Evolutionary conservation across 805 yeast genomes (phyloP), one percentile per base, ranked within the genome.

Genomic region (Scheffersomyces stipitis): DNA sequence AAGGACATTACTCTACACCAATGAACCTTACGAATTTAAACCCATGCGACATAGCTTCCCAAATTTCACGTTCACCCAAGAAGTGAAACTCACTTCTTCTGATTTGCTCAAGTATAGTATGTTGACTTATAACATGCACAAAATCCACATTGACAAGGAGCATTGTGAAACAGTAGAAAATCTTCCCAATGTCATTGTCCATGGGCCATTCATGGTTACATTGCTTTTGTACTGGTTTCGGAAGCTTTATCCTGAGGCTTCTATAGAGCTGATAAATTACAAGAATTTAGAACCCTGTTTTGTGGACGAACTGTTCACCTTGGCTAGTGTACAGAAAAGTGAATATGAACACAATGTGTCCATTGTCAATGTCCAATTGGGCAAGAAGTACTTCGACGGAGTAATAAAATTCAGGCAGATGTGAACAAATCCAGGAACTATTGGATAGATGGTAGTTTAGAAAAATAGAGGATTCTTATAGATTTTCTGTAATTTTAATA

Each of bases 91-190:
- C 28, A 52, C 75, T 4, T 60, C 62, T 36, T 52, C 67, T 5
- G 68, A 77, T 27, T 66, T 80, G 24, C 71, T 80, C 45, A 64
- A 87, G 43, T 86, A 80, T 61, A 81, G 91, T 30, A 83, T 86
- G 9, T 57, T 93, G 36, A 81, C 93, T 1, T 81, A 81, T 62
- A 91, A 91, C 56, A 71, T 95, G 3, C 99, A 91, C 60, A 73
- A 75, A 40, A 86, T 91, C 27, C 99, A 91, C 61, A 81, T 80
- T 57, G 86, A 86, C 52, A 55, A 58, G 4, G 45, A 45, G 1
- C 86, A 86, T 54, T 72, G 87, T 5, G 47, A 36, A 3, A n/a
- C 32, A 14, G 38, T 49, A 2, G 98, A 91, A 51, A 69, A 75
- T 1, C 76, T 87, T 33, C 80, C 82, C 0, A 66, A 69, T 24